Evolutionary conservation across 2,329 filamentous ascomycete species (phyloP), one percentile per base, ranked within the genome.

Genomic region (Lasiodiplodia hormozganensis): DNA sequence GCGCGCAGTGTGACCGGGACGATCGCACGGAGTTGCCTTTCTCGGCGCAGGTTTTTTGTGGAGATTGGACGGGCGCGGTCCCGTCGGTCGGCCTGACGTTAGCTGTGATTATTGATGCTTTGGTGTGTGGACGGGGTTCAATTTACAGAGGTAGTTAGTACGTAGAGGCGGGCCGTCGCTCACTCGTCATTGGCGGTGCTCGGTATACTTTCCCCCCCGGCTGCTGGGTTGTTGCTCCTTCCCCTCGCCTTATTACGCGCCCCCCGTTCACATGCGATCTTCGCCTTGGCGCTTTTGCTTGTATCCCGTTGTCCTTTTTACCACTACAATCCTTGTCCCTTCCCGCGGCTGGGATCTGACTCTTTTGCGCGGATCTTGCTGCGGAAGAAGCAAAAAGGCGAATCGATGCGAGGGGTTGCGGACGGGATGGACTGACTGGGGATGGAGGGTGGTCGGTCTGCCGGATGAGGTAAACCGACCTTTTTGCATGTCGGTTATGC

Each of bases 21-120:
- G 43, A 18, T n/a, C 53, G 18, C 25, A 34, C 54, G 54, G 54
- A 40, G 18, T 57, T 57, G n/a, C 54, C 54, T 23, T 57, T 57
- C 54, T 28, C 18, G 53, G 53, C 18, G 52, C 8, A 12, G 23
- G 52, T 54, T 38, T 57, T 57, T 38, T 38, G 18, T 38, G 54
- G 31, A 21, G 54, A 21, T 12, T 40, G 18, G 7, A 14, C 43
- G 43, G 31, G 31, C 31, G 31, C 31, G 31, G 31, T 34, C 31
- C 31, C 7, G 31, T 34, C n/a, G 43, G 43, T 47, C n/a, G 43
- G 43, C 43, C 43, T 47, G 43, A 47, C 14, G 43, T 16, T 47
- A 16, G 43, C 12, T n/a, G n/a, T 11, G 43, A 34, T 34, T 34
- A 34, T 34, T 34, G 31, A 34, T 34, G 31, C 40, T 16, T 47